phyloP scores from a whole-genome alignment of 257 asterid genomes.

The Cordia subcordata region DNA sequence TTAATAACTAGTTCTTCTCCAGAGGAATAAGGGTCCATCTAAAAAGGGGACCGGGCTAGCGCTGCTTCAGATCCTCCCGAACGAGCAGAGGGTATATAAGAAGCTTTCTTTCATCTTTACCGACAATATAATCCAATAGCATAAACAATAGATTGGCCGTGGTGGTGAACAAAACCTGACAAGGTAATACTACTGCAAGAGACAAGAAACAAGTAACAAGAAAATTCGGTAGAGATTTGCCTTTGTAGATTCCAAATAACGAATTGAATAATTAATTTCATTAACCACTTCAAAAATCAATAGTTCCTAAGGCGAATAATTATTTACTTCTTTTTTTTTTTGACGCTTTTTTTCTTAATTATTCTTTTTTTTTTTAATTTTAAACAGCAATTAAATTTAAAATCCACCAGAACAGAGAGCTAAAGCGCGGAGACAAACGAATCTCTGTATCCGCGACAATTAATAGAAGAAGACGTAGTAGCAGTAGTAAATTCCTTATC shows the following conservation, averaged over 20 bases:
- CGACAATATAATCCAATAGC: slow-evolving; percentile 24
- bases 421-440: too few relatives aligned
- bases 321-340: too few relatives aligned
- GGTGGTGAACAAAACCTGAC: neutral
- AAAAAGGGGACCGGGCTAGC: slow-evolving; percentile 30
- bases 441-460: slow-evolving; percentile 32
- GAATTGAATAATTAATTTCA: too few relatives aligned
- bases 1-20: slow-evolving; percentile 80
- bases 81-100: slow-evolving; percentile 27
- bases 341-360: neutral
- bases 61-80: slow-evolving; percentile 43
- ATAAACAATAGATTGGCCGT: slow-evolving; percentile 3
- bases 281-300: neutral
- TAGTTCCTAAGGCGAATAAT: too few relatives aligned
- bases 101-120: slow-evolving; percentile 36
- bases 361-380: neutral
- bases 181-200: slow-evolving; percentile 2
- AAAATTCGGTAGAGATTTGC: neutral
- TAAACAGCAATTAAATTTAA: neutral
- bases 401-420: neutral
- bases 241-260: too few relatives aligned
- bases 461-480: slow-evolving; percentile 21
- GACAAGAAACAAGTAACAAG: neutral
- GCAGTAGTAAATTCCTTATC: slow-evolving; percentile 23
- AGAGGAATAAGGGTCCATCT: slow-evolving; percentile 82